These are phyloP conservation scores for Papiliotrema flavescens DNA, from an alignment of 1,284 basidiomycete species.

Conservation along the genomic window DNA sequence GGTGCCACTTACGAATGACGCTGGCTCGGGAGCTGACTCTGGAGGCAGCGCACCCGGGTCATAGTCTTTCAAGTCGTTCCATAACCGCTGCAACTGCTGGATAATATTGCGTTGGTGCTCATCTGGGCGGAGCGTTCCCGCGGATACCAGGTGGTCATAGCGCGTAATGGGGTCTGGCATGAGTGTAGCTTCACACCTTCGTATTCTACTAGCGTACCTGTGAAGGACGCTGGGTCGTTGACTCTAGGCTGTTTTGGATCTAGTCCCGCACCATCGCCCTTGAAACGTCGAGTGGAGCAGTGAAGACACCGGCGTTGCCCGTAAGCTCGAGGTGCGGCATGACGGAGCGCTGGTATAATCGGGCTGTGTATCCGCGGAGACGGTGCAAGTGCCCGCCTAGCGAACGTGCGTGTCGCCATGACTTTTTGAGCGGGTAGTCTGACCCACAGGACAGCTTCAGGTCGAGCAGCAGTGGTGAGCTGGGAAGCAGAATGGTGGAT, in stretches of 20 bases:
- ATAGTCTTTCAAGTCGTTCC: slow-evolving; percentile 70
- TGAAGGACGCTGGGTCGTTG: slow-evolving; percentile 25
- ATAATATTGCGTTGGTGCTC: slow-evolving; percentile 82
- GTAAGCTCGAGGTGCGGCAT: neutral
- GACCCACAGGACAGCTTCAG: no score
- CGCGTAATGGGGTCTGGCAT: slow-evolving; percentile 49
- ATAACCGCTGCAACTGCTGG: slow-evolving; percentile 71
- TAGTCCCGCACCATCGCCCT: neutral
- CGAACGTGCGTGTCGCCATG: no score
- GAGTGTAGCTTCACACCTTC: neutral
- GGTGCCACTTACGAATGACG: no score
- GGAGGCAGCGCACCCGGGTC: slow-evolving; percentile 62
- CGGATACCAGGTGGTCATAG: slow-evolving; percentile 70
- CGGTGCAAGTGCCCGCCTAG: no score
- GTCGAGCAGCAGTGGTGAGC: no score
- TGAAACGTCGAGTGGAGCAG: neutral
- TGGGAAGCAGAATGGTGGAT: no score
- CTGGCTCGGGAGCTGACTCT: slow-evolving; percentile 12
- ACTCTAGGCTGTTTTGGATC: neutral
- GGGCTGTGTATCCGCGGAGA: no score
- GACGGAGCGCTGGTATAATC: neutral
- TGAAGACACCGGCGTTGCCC: neutral
- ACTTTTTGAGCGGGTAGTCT: no score
- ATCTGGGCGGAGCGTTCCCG: slow-evolving; percentile 71
- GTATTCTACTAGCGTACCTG: slow-evolving; percentile 15